A percentile compares a stretch with the other conserved stretches of the same genome.
Conservation (phyloP, 805 yeast species). For the Yarrowia sp. region DNA sequence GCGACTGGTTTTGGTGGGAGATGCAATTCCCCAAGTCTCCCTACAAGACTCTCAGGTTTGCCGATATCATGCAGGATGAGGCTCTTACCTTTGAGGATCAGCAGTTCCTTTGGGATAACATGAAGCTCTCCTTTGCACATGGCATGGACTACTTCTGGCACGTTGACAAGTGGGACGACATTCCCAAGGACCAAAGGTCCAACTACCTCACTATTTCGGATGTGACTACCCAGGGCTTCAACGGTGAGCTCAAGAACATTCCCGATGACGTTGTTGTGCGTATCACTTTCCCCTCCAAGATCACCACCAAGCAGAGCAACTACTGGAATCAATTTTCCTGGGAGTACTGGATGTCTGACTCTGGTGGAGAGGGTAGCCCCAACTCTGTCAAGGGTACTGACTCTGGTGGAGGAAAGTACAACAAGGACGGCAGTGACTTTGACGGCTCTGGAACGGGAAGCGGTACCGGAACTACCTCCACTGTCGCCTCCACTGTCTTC, state of each 20-base stretch:
- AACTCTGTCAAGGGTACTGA: background rate
- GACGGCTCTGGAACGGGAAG: slow-evolving; percentile 8
- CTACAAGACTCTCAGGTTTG: background rate
- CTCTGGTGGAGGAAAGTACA: background rate
- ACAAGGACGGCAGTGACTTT: background rate
- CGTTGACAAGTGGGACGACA: background rate
- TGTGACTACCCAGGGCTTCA: background rate
- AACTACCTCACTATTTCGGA: background rate
- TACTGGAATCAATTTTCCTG: background rate
- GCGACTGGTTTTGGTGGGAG: background rate
- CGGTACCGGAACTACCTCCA: background rate
- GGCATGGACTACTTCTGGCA: background rate
- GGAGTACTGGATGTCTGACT: background rate
- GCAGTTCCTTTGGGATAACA: background rate
- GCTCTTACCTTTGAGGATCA: background rate
- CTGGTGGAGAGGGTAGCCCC: background rate
- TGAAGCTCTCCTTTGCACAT: background rate
- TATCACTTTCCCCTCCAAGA: background rate
- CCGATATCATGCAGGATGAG: background rate
- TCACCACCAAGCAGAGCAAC: background rate
- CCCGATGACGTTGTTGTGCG: slow-evolving; percentile 2
- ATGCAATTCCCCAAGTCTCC: slow-evolving; percentile 17
- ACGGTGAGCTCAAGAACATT: background rate
- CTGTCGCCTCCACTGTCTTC: background rate
- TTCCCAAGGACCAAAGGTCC: background rate